Evolutionary conservation across 495 filamentous ascomycete genomes (phyloP), one percentile per base, ranked within the genome.

Genomic region (Cercophora samala): DNA sequence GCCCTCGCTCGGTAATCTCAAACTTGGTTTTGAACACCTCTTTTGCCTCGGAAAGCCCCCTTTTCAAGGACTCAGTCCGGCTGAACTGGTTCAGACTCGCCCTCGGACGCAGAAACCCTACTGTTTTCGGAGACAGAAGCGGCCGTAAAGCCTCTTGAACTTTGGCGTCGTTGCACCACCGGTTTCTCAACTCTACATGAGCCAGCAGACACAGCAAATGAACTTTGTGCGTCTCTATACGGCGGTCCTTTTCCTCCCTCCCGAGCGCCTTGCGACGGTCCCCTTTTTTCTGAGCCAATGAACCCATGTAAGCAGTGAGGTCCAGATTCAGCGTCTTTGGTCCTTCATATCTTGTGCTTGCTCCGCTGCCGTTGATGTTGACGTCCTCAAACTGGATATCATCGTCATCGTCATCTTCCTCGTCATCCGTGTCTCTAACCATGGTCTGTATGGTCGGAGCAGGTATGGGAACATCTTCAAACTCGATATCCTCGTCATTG

Each of bases 161-260:
- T 66, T 80, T 75, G 17, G 81, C 68, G 75, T 95, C 88, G 75
- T 97, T 97, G 74, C 93, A 98, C 94, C 94, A 98, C 63, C 80
- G 76, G 73, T 97, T 98, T 53, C 93, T 86, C 24, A 85, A 77
- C 68, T 89, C 83, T 21, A 90, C 85, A 75, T 97, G 91, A 4
- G 82, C 82, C 32, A 98, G 74, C 1, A 97, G 81, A 70, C 92
- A 96, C 37, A 96, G 81, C 2, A 98, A 58, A 79, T 99, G 93
- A 69, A 86, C 80, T 77, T 96, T 97, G 73, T 99, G 95, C 37
- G 91, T 79, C 66, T 95, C 86, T 25, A 95, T 75, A 52, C 93
- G 84, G 13, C 86, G 76, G 59, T 83, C 86, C 70, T 84, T 93
- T 72, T 97, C 94, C 8, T 83, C 85, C 22, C 83, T 86, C 29